phyloP scores from a whole-genome alignment of 805 yeast species.

The Metschnikowia similis region DNA sequence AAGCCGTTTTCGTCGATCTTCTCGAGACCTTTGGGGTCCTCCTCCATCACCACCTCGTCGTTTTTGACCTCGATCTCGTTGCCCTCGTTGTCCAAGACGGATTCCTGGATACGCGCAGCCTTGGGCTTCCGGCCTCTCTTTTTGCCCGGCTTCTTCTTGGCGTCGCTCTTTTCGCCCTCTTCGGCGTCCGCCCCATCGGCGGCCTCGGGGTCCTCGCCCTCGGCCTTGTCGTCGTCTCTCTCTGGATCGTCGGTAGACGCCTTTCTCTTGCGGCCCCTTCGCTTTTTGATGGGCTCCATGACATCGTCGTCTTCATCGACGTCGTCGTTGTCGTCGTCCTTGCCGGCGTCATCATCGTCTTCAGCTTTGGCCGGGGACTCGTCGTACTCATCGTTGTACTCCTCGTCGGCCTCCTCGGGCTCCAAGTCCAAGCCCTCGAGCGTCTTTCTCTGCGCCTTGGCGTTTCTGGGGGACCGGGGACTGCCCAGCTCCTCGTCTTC shows the following conservation, averaged over 20 bases:
- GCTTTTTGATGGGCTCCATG: slow-evolving; percentile 8
- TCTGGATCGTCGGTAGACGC: slow-evolving; percentile 16
- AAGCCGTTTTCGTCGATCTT: slow-evolving; percentile 69
- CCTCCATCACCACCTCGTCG: slow-evolving; percentile 71
- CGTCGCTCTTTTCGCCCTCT: slow-evolving; percentile 13
- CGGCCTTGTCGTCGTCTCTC: slow-evolving; percentile 8
- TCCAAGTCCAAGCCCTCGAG: slow-evolving; percentile 19
- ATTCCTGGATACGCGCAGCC: slow-evolving; percentile 34
- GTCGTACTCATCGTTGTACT: slow-evolving; percentile 17
- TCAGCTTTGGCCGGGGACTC: slow-evolving; percentile 16
- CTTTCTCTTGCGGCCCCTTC: slow-evolving; percentile 15
- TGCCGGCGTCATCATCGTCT: slow-evolving; percentile 15
- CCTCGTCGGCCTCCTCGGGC: slow-evolving; percentile 18
- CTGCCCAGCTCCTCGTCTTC: slow-evolving; percentile 8
- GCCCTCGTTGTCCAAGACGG: slow-evolving; percentile 62
- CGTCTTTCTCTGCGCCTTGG: slow-evolving; percentile 11
- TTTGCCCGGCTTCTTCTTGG: slow-evolving; percentile 25
- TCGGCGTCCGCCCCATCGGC: slow-evolving; percentile 6
- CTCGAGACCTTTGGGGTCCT: slow-evolving; percentile 72
- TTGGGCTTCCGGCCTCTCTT: slow-evolving; percentile 36
- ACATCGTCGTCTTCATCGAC: slow-evolving; percentile 8
- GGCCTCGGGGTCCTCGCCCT: background rate
- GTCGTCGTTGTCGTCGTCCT: slow-evolving; percentile 13
- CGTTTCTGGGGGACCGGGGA: slow-evolving; percentile 14
- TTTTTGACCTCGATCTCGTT: slow-evolving; percentile 57